phyloP scores from a whole-genome alignment of 306 rosid genomes.

The Dalbergia cochinchinensis region DNA sequence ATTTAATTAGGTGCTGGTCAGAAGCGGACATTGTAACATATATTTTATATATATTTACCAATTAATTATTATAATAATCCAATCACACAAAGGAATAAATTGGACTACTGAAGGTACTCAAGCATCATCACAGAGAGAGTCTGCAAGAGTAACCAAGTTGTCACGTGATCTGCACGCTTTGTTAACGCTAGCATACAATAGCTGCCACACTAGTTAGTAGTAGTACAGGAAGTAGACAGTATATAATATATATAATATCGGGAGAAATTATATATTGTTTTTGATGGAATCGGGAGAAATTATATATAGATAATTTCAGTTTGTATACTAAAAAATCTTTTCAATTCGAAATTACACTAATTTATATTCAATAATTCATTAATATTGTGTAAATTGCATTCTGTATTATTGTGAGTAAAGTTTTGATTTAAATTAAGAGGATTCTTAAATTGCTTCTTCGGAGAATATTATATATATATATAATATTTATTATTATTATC shows the following conservation, averaged over 20 bases:
- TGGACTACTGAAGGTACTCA: background rate
- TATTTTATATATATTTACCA: background rate
- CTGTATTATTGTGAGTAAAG: too few species aligned
- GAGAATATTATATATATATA: too few species aligned
- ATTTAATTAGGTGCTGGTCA: background rate
- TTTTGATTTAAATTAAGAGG: too few species aligned
- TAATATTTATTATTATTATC: too few species aligned
- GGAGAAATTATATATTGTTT: too few species aligned
- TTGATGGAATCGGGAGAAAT: too few species aligned
- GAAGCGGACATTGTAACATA: background rate
- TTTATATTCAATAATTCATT: too few species aligned
- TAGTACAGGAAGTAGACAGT: background rate
- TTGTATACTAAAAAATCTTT: too few species aligned
- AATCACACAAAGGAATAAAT: background rate
- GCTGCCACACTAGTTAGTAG: background rate
- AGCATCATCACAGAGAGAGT: background rate
- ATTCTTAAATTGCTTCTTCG: too few species aligned
- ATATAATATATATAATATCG: background rate
- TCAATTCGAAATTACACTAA: too few species aligned
- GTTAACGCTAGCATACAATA: background rate
- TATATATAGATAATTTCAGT: too few species aligned
- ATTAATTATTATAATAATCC: background rate
- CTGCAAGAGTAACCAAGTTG: conserved; percentile 12
- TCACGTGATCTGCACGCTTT: conserved; percentile 32
- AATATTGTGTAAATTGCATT: too few species aligned